phyloP scores from a whole-genome alignment of 1,139 yeast genomes.

The Groenewaldozyma auringiensis region DNA sequence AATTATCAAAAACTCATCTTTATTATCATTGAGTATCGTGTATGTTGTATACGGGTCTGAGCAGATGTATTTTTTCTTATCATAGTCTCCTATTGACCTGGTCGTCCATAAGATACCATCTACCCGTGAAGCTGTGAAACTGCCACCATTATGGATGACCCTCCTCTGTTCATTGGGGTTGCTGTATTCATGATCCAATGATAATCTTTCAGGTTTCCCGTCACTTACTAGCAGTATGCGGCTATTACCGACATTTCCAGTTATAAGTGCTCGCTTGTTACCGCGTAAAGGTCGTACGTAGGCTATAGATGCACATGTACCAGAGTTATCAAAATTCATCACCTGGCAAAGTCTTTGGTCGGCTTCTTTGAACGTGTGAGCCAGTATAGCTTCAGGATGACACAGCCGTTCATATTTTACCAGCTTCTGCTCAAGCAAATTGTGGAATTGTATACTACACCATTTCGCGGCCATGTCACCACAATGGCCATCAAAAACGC shows the following conservation, averaged over 20 bases:
- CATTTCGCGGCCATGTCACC: constrained; percentile 78
- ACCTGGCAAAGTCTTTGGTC: constrained; percentile 10
- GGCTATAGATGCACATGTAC: constrained; percentile 21
- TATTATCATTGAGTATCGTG: constrained; percentile 25
- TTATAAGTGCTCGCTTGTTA: constrained; percentile 38
- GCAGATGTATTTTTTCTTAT: constrained; percentile 67
- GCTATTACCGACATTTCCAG: constrained; percentile 87
- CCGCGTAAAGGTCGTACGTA: constrained; percentile 10
- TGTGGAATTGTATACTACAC: constrained; percentile 77
- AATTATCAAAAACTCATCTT: constrained; percentile 65
- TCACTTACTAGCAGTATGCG: constrained; percentile 54
- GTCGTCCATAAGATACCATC: constrained; percentile 82
- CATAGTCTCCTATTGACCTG: constrained; percentile 76
- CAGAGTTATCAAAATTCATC: constrained; percentile 13
- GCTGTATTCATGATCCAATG: constrained; percentile 76
- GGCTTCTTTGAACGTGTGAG: constrained; percentile 19
- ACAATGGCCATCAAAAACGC: constrained; percentile 87
- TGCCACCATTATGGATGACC: constrained; percentile 59
- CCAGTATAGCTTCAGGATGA: constrained; percentile 15
- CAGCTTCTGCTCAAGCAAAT: constrained; percentile 19
- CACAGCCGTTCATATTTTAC: constrained; percentile 2
- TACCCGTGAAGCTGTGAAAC: constrained; percentile 68
- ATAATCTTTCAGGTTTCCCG: constrained; percentile 58
- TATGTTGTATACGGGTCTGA: constrained; percentile 71
- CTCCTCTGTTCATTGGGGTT: constrained; percentile 59